Base-by-base conservation (phyloP, 768 basidiomycete species). In the Leucosporidium scottii region DNA sequence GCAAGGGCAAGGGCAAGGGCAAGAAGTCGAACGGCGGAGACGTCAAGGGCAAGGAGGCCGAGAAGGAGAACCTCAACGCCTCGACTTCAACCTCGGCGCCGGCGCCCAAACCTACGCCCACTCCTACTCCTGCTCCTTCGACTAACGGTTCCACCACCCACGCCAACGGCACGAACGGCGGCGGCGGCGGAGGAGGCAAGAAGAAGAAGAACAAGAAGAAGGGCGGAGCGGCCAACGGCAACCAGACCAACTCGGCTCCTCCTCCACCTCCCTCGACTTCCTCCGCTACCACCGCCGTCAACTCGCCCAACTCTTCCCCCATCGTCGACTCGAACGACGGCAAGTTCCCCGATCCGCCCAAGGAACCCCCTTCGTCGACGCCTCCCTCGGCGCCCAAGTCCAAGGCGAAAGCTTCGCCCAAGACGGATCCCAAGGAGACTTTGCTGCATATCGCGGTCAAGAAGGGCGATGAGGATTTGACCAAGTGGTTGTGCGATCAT, bases 401-500 rank as follows among this genome's bases (percentile, higher is more conserved):
- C 34, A 4, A 34, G 39, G 6, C 39, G 39, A 44, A 44, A 15
- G 39, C 36, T 4, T 27, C 62, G 51, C 3, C 31, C 10, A 50
- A 49, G 21, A 48, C 5, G 20, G 55, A 31, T 20, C 31, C 31
- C 25, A 27, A 59, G 25, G 59, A 48, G 59, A 59, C 59, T n/a
- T 27, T 59, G 27, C 36, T 59, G 15, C 39, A 47, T 25, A 59
- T 59, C 27, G 59, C 47, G 1, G 59, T 28, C 15, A 47, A 62
- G 50, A 25, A 39, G 4, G 61, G 51, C 60, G 82, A 89, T 77
- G 71, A 78, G 10, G 83, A 82, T 27, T 78, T 90, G 62, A 81
- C 87, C 12, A 77, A 83, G 72, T 90, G 88, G 87, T 82, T 90
- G 18, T 83, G 86, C 77, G 80, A 83, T 7, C 88, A 90, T 75